A percentile compares a stretch with the other conserved stretches of the same genome.
These are phyloP conservation scores for Hylodesmum podocarpum DNA, from an alignment of 306 rosid genomes.

Conservation along the genomic window DNA sequence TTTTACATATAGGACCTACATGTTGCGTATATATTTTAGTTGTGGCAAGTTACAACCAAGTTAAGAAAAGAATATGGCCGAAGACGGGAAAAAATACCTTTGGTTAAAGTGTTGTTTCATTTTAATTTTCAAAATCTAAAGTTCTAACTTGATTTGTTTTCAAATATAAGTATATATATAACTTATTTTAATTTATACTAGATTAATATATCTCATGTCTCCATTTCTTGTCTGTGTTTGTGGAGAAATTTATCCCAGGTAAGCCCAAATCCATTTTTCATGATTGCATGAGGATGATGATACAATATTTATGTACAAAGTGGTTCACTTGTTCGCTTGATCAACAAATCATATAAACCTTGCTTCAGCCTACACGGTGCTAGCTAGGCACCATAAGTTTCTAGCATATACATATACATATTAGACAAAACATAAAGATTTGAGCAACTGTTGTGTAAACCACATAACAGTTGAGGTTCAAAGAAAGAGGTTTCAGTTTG, in stretches of 20 bases:
- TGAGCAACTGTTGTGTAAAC: background rate
- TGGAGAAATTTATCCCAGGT: background rate
- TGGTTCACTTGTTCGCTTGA: slow-evolving; percentile 9
- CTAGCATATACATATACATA: background rate
- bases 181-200: background rate
- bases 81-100: no score
- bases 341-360: background rate
- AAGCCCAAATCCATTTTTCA: background rate
- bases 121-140: no score
- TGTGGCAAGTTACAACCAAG: no score
- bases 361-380: background rate
- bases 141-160: no score
- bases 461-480: background rate
- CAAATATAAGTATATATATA: no score
- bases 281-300: background rate
- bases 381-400: background rate
- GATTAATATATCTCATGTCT: background rate
- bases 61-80: no score
- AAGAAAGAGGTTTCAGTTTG: background rate
- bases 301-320: slow-evolving; percentile 31
- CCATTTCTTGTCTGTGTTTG: background rate
- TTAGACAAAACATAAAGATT: background rate
- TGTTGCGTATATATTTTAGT: no score
- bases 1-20: no score
- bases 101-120: no score